Evolutionary conservation across 208 protist genomes (phyloP).

Genomic region (Leishmania guyanensis): DNA sequence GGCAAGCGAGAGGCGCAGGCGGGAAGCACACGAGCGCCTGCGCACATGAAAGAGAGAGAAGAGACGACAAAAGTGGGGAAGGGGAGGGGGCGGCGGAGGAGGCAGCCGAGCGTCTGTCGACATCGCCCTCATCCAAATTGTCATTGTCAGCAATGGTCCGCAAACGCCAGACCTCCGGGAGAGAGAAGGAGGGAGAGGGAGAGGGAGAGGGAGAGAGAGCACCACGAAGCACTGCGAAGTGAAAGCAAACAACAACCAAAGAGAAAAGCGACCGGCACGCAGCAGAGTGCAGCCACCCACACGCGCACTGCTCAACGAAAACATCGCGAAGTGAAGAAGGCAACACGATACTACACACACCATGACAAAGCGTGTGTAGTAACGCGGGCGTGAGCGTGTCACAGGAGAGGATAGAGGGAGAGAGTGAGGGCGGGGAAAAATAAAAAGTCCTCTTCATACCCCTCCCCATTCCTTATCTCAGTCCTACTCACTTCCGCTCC

Average conservation of each 20-base stretch:
- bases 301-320: background rate
- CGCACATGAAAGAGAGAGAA: background rate
- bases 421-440: background rate
- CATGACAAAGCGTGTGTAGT: background rate
- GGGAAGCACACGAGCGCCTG: background rate
- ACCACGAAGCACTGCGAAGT: background rate
- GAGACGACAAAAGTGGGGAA: background rate
- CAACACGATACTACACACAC: background rate
- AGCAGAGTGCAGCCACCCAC: background rate
- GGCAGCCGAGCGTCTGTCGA: no score
- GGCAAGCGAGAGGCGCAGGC: background rate
- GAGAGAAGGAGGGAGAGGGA: background rate
- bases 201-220: background rate
- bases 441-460: background rate
- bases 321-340: background rate
- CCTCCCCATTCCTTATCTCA: background rate
- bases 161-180: no score
- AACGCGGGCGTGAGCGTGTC: background rate
- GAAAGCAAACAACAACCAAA: background rate
- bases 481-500: conserved; percentile 16
- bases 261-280: background rate
- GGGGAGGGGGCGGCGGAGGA: no score
- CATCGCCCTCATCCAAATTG: no score
- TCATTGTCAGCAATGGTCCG: no score
- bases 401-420: background rate